Conservation (phyloP, 768 basidiomycete species). For the Hortiboletus campestris region DNA sequence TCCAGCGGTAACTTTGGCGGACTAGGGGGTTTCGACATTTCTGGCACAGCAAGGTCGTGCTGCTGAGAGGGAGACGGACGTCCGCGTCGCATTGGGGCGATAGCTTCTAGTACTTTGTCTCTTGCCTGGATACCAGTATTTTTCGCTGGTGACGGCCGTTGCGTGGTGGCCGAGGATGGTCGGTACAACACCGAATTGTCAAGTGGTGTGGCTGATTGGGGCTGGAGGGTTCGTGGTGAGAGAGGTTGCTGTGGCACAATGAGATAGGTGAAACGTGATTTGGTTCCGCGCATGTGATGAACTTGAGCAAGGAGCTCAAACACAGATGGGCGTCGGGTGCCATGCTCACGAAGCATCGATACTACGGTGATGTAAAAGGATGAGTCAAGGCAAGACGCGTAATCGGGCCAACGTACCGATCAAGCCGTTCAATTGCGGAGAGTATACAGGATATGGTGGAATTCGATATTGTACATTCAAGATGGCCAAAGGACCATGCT, state of each 20-base stretch:
- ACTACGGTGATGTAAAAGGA: slow-evolving; percentile 40
- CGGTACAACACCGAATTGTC: slow-evolving; percentile 42
- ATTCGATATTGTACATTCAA: slow-evolving; percentile 94
- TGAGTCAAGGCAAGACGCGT: slow-evolving; percentile 7
- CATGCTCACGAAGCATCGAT: slow-evolving; percentile 92
- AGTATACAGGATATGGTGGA: slow-evolving; percentile 86
- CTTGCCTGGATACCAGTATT: slow-evolving; percentile 64
- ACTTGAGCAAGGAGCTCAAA: slow-evolving; percentile 84
- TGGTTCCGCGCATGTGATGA: slow-evolving; percentile 85
- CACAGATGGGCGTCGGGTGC: slow-evolving; percentile 78
- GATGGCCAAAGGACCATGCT: slow-evolving; percentile 94
- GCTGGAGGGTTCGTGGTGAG: slow-evolving; percentile 39
- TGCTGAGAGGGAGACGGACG: slow-evolving; percentile 47
- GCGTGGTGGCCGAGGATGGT: slow-evolving; percentile 12
- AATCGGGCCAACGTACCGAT: slow-evolving; percentile 58
- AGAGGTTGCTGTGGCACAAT: slow-evolving; percentile 49
- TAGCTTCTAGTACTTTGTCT: slow-evolving; percentile 76
- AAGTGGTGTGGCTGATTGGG: slow-evolving; percentile 29
- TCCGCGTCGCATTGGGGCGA: slow-evolving; percentile 75
- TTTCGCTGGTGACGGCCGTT: slow-evolving; percentile 21
- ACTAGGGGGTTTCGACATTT: slow-evolving; percentile 26
- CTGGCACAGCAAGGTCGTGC: slow-evolving; percentile 36
- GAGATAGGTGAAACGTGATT: slow-evolving; percentile 71
- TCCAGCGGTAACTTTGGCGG: slow-evolving; percentile 16
- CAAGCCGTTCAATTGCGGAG: slow-evolving; percentile 73